These are phyloP conservation scores for Talaromyces proteolyticus DNA, from an alignment of 495 filamentous ascomycete species.

Conservation along the genomic window DNA sequence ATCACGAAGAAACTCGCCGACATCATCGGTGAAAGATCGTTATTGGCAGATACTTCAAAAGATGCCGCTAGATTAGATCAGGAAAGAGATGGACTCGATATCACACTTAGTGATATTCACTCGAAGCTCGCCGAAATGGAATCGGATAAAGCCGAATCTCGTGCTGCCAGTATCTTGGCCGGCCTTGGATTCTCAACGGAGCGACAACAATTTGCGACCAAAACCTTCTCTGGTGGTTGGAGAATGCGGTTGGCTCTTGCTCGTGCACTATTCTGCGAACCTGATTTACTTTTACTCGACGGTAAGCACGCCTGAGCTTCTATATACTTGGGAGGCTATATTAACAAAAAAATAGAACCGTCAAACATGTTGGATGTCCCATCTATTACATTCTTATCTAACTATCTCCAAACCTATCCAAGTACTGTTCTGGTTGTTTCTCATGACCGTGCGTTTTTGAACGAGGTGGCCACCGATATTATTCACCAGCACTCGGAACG, in stretches of 20 bases:
- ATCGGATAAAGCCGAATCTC: slow-evolving; percentile 93
- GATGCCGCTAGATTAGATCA: slow-evolving; percentile 80
- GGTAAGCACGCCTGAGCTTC: slow-evolving; percentile 23
- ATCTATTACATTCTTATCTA: slow-evolving; percentile 97
- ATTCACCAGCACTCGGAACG: slow-evolving; percentile 97
- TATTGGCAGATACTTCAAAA: slow-evolving; percentile 77
- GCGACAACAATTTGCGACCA: slow-evolving; percentile 86
- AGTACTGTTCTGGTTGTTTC: slow-evolving; percentile 95
- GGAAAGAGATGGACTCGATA: slow-evolving; percentile 84
- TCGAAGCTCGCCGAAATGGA: slow-evolving; percentile 97
- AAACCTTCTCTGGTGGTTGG: slow-evolving; percentile 99
- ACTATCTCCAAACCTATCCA: slow-evolving; percentile 90
- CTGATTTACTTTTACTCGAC: slow-evolving; percentile 92
- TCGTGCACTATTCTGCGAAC: slow-evolving; percentile 95
- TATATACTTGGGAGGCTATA: not conserved
- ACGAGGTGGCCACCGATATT: slow-evolving; percentile 99
- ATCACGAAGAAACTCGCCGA: slow-evolving; percentile 71
- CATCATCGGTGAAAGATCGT: slow-evolving; percentile 72
- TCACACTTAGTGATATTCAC: slow-evolving; percentile 84
- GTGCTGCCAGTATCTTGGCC: slow-evolving; percentile 92
- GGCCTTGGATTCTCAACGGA: slow-evolving; percentile 96
- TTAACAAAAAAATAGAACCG: slow-evolving; percentile 54
- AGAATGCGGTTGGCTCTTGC: slow-evolving; percentile 95
- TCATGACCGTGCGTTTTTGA: slow-evolving; percentile 97
- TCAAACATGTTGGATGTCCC: slow-evolving; percentile 99